Conservation (phyloP, 805 yeast genomes). For the Ogataea populi-albae region DNA sequence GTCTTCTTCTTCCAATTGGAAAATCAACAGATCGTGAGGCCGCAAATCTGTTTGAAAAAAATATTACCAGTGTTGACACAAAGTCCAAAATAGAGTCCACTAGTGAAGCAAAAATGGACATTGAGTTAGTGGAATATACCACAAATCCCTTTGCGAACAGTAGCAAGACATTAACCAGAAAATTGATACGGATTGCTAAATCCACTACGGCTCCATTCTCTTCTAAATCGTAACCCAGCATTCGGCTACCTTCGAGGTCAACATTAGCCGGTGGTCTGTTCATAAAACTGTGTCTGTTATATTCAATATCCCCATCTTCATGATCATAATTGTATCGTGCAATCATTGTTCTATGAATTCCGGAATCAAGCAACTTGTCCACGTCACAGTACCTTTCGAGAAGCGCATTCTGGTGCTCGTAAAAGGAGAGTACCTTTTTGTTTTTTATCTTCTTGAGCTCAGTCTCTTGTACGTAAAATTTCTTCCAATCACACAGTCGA, state of each 20-base stretch:
- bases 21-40: constrained; percentile 36
- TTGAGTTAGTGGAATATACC: constrained; percentile 61
- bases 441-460: constrained; percentile 26
- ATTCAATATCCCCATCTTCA: constrained; percentile 10
- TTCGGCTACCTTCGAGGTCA: constrained; percentile 53
- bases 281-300: constrained; percentile 2
- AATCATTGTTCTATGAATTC: constrained; percentile 63
- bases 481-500: constrained; percentile 42
- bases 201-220: constrained; percentile 42
- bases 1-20: constrained; percentile 70
- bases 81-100: constrained; percentile 76
- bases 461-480: constrained; percentile 21
- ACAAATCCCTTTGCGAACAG: constrained; percentile 60
- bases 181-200: constrained; percentile 63
- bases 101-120: constrained; percentile 74
- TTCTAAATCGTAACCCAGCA: constrained; percentile 47
- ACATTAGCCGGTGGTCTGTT: constrained; percentile 56
- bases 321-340: constrained; percentile 50
- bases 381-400: constrained; percentile 56
- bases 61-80: constrained; percentile 71
- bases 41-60: constrained; percentile 52
- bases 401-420: constrained; percentile 56
- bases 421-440: constrained; percentile 39
- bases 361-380: constrained; percentile 67
- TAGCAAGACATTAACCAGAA: constrained; percentile 55